phyloP scores from a whole-genome alignment of 2,329 filamentous ascomycete species.

The Talaromyces sp. region DNA sequence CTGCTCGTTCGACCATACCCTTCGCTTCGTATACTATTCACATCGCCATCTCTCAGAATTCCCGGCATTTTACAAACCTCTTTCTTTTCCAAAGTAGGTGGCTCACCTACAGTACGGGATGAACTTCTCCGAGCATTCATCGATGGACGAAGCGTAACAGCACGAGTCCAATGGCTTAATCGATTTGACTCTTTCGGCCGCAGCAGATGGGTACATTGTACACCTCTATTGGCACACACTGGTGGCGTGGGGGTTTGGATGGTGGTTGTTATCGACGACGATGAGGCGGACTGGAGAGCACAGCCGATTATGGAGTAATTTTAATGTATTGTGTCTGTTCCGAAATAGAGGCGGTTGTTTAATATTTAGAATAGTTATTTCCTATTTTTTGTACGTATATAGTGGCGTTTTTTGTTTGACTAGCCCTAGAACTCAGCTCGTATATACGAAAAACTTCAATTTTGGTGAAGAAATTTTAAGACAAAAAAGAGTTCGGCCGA shows the following conservation, averaged over 20 bases:
- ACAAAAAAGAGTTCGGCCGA: neutral
- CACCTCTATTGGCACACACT: conserved; percentile 64
- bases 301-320: neutral
- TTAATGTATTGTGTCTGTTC: neutral
- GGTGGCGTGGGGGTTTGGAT: conserved; percentile 74
- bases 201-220: conserved; percentile 73
- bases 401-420: neutral
- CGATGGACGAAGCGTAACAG: conserved; percentile 68
- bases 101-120: conserved; percentile 50
- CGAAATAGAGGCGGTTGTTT: neutral
- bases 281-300: conserved; percentile 34
- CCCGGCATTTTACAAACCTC: conserved; percentile 64
- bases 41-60: conserved; percentile 63
- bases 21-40: conserved; percentile 64
- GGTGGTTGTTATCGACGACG: conserved; percentile 68
- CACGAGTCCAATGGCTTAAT: conserved; percentile 68
- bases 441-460: neutral
- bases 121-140: conserved; percentile 59
- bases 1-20: conserved; percentile 57
- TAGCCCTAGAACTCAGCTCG: neutral
- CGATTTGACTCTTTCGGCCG: conserved; percentile 55
- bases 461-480: neutral
- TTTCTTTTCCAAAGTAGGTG: conserved; percentile 44
- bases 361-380: neutral
- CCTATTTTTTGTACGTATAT: neutral